Evolutionary conservation across 768 basidiomycete species (phyloP).

Genomic region (Mycena vitilis): DNA sequence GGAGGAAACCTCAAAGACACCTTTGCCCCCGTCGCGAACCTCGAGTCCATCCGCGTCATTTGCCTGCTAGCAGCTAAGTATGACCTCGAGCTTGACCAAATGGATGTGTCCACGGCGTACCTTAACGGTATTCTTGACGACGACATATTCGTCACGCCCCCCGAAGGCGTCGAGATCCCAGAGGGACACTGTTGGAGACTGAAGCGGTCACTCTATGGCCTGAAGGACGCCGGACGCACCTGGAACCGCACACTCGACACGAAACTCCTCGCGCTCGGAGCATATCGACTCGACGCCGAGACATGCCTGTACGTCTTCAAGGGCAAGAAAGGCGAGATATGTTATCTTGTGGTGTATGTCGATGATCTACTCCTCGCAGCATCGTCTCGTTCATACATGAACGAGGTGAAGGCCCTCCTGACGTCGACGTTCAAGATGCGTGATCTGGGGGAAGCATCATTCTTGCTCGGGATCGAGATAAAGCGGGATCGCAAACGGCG

Average conservation of each 20-base stretch:
- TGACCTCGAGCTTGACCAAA: conserved; percentile 4
- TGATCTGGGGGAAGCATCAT: conserved; percentile 2
- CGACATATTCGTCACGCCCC: not conserved
- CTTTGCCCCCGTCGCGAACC: not conserved
- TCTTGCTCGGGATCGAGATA: conserved; percentile 1
- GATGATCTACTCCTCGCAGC: conserved; percentile 10
- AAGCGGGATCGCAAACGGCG: not conserved
- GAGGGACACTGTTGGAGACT: not conserved
- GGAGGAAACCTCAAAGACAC: not conserved
- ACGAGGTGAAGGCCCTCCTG: not conserved
- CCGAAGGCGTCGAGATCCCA: not conserved
- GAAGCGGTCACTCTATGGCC: not conserved
- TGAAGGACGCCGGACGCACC: conserved; percentile 7
- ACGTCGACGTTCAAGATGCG: conserved; percentile 6
- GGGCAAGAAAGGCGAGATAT: not conserved
- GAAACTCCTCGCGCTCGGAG: not conserved
- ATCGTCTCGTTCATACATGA: not conserved
- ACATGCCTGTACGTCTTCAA: conserved; percentile 2
- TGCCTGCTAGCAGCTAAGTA: conserved; percentile 5
- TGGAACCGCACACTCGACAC: conserved; percentile 8
- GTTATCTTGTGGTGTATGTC: conserved; percentile 8
- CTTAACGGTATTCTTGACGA: not conserved
- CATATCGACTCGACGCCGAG: not conserved
- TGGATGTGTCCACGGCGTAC: not conserved
- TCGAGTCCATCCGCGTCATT: conserved; percentile 13